These are phyloP conservation scores for Podospora conica DNA, from an alignment of 495 filamentous ascomycete species.

Conservation along the genomic window DNA sequence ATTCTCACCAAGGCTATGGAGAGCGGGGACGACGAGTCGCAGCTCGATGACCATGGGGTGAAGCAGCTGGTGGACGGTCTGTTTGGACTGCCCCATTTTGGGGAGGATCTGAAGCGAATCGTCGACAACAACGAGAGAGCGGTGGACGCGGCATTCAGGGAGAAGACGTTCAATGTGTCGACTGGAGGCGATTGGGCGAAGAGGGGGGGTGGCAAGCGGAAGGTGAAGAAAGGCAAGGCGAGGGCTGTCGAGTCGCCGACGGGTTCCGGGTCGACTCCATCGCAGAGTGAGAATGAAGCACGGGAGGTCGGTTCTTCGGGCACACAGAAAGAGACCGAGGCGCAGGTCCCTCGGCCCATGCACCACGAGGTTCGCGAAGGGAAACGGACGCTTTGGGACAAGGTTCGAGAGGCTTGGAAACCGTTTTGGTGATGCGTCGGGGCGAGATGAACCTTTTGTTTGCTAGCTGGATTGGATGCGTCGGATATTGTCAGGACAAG, in stretches of 20 bases:
- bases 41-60: conserved; percentile 2
- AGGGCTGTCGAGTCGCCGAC: neutral
- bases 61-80: neutral
- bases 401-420: no score
- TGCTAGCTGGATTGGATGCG: no score
- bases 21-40: neutral
- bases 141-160: neutral
- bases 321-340: neutral
- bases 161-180: neutral
- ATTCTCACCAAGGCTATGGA: conserved; percentile 4
- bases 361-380: no score
- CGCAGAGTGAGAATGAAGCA: no score
- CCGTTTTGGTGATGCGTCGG: no score
- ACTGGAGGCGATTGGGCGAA: neutral
- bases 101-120: neutral
- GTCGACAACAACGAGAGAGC: neutral
- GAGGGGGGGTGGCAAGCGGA: neutral
- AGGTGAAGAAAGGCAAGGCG: neutral
- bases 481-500: no score
- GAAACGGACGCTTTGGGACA: no score
- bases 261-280: no score
- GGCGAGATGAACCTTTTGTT: no score
- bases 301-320: neutral
- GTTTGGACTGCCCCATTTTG: neutral
- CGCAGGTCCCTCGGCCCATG: no score